A percentile compares a stretch with the other conserved stretches of the same genome.
phyloP scores from a whole-genome alignment of 352 stramenopile species.

The Globisporangium viniferum region DNA sequence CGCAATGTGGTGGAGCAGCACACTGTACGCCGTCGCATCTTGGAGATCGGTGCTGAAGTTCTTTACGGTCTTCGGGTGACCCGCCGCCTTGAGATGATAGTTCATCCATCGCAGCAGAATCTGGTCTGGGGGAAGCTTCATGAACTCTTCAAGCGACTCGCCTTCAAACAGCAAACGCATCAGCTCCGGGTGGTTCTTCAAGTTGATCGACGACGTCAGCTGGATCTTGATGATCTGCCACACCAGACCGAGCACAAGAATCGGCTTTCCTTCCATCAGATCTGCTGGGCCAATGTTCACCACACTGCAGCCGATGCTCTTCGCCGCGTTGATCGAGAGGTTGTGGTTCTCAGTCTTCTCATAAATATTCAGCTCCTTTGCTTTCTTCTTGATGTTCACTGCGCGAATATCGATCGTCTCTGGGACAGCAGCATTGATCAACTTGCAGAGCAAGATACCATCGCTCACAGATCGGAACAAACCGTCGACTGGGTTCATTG shows the following conservation, averaged over 20 bases:
- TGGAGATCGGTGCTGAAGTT: constrained; percentile 82
- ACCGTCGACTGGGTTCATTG: constrained; percentile 73
- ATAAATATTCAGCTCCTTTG: constrained; percentile 82
- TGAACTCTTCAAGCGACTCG: constrained; percentile 88
- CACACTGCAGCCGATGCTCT: constrained; percentile 91
- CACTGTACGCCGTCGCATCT: constrained; percentile 85
- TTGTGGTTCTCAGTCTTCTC: constrained; percentile 91
- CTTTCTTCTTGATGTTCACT: constrained; percentile 81
- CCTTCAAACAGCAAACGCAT: constrained; percentile 81
- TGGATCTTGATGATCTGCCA: constrained; percentile 96
- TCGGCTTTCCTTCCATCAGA: constrained; percentile 80
- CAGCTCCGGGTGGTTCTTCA: constrained; percentile 92
- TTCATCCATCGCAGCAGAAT: constrained; percentile 94
- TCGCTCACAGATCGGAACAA: constrained; percentile 84
- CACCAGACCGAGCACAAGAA: constrained; percentile 89
- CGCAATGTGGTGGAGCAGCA: constrained; percentile 87
- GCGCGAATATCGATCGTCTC: constrained; percentile 91
- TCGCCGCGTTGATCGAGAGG: constrained; percentile 92
- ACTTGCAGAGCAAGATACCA: constrained; percentile 88
- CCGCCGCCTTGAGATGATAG: constrained; percentile 86
- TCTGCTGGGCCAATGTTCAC: constrained; percentile 91
- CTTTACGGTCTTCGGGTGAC: constrained; percentile 66
- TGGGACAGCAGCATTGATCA: constrained; percentile 89
- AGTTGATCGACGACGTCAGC: constrained; percentile 88
- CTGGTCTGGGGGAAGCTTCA: constrained; percentile 89